phyloP scores from a whole-genome alignment of 2,329 filamentous ascomycete species.

The Exophiala viscosa region DNA sequence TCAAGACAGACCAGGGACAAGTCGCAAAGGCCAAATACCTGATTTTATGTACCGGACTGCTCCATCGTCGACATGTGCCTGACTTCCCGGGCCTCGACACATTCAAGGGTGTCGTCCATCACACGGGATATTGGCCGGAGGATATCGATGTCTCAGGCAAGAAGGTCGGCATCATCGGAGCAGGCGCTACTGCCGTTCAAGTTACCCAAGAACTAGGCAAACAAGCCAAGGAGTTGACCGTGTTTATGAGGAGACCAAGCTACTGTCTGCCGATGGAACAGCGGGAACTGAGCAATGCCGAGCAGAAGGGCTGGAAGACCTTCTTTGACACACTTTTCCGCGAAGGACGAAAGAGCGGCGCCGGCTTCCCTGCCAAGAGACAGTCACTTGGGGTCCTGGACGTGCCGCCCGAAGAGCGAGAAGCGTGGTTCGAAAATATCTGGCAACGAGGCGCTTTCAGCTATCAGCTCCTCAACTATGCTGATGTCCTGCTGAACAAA shows the following conservation, averaged over 20 bases:
- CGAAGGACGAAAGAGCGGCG: constrained; percentile 50
- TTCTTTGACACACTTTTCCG: constrained; percentile 51
- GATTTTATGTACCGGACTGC: constrained; percentile 32
- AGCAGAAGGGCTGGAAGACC: constrained; percentile 50
- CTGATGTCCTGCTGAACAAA: constrained; percentile 46
- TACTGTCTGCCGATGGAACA: constrained; percentile 60
- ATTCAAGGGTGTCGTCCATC: constrained; percentile 59
- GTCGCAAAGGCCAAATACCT: constrained; percentile 23
- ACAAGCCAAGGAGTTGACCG: constrained; percentile 47
- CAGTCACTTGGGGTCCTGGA: constrained; percentile 39
- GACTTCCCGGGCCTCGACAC: constrained; percentile 56
- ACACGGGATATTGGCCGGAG: constrained; percentile 59
- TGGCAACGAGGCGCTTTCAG: constrained; percentile 54
- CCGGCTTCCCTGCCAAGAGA: constrained; percentile 58
- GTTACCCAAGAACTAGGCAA: constrained; percentile 59
- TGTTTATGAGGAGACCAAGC: constrained; percentile 64
- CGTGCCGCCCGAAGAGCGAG: constrained; percentile 30
- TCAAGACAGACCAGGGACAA: constrained; percentile 37
- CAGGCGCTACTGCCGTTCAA: constrained; percentile 62
- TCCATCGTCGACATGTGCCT: constrained; percentile 54
- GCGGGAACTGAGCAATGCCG: constrained; percentile 44
- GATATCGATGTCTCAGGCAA: constrained; percentile 56
- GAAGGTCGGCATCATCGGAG: constrained; percentile 61
- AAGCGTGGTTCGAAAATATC: constrained; percentile 46
- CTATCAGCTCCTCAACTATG: constrained; percentile 51